A percentile compares a stretch with the other conserved stretches of the same genome.
These are phyloP conservation scores for Parascedosporium putredinis DNA, from an alignment of 2,329 filamentous ascomycete species.

Conservation along the genomic window DNA sequence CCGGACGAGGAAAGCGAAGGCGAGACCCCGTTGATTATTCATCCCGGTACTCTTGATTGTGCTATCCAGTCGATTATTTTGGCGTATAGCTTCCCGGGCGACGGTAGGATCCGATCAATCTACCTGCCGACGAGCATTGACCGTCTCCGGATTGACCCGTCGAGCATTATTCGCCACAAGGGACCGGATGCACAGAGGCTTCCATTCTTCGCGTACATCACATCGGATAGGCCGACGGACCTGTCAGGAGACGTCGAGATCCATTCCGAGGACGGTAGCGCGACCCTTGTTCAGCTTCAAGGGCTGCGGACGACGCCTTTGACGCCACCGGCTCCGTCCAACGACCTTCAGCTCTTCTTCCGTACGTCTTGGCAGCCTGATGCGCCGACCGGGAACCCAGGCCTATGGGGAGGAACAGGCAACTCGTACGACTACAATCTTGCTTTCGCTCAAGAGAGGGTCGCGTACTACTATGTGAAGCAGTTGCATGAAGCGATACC, in stretches of 20 bases:
- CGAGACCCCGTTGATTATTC: background rate
- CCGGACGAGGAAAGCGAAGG: background rate
- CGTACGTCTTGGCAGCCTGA: background rate
- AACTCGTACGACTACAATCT: background rate
- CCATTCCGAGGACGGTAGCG: background rate
- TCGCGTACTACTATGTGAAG: background rate
- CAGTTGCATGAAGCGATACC: background rate
- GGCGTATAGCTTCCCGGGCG: background rate
- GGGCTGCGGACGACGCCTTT: background rate
- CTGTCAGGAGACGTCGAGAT: background rate
- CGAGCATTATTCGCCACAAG: background rate
- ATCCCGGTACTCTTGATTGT: background rate
- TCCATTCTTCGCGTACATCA: background rate
- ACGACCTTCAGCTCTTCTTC: slow-evolving; percentile 1
- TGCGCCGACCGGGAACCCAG: background rate
- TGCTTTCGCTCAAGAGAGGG: background rate
- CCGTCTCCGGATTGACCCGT: background rate
- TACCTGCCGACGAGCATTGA: background rate
- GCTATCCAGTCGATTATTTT: background rate
- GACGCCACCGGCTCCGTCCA: background rate
- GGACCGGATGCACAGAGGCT: background rate
- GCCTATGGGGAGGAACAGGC: background rate
- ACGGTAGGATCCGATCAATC: background rate
- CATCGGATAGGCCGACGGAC: background rate
- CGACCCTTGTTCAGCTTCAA: background rate